A percentile compares a stretch with the other conserved stretches of the same genome.
Conservation (phyloP, 202 grass and related monocot species). For the Dendrocalamus latiflorus region DNA sequence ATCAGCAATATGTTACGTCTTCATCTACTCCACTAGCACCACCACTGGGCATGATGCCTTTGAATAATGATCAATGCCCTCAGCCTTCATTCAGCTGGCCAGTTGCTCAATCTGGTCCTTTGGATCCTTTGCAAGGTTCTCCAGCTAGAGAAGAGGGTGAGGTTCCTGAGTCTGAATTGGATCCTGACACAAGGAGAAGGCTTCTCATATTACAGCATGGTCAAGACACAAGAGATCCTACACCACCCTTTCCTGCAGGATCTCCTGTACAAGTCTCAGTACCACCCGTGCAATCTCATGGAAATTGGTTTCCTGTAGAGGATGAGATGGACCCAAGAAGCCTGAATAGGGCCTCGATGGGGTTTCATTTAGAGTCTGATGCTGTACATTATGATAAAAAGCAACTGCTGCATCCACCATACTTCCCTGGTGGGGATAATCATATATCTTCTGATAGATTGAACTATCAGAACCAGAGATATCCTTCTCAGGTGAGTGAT, state of each 20-base stretch:
- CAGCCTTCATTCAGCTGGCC: conserved; percentile 49
- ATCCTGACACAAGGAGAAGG: conserved; percentile 80
- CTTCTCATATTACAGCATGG: conserved; percentile 89
- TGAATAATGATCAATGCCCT: conserved; percentile 37
- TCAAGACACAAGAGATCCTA: conserved; percentile 66
- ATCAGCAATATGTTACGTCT: conserved; percentile 38
- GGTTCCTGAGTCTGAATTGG: conserved; percentile 83
- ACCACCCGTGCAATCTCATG: conserved; percentile 46
- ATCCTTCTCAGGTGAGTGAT: conserved; percentile 52
- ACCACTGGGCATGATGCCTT: conserved; percentile 31
- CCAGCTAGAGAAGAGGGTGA: conserved; percentile 83
- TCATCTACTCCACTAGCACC: conserved; percentile 29
- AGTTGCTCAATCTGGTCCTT: conserved; percentile 37
- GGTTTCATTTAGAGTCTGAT: conserved; percentile 39
- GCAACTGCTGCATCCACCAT: conserved; percentile 29
- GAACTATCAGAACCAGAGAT: conserved; percentile 42
- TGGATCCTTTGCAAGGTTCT: conserved; percentile 50
- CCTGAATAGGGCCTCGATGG: conserved; percentile 26
- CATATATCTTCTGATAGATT: conserved; percentile 48
- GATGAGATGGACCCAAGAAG: conserved; percentile 43
- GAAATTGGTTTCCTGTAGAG: conserved; percentile 38
- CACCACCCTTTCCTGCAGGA: conserved; percentile 34
- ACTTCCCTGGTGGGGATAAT: conserved; percentile 29
- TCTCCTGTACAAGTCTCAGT: conserved; percentile 40
- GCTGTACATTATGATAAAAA: conserved; percentile 34